Evolutionary conservation across 2,329 filamentous ascomycete genomes (phyloP).

Genomic region (Fusarium tjaetaba): DNA sequence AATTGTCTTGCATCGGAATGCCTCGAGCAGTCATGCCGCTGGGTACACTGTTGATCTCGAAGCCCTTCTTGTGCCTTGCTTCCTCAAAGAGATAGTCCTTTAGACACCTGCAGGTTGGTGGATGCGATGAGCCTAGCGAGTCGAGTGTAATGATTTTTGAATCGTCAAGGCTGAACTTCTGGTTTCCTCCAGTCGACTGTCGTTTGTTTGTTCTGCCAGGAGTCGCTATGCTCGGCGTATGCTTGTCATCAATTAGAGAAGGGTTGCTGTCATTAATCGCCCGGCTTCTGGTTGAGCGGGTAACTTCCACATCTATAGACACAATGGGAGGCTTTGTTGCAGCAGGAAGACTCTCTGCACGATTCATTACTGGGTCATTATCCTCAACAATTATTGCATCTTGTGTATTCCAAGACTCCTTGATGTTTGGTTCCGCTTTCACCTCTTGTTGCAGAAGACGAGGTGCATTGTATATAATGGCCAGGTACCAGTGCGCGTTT

Average conservation of each 20-base stretch:
- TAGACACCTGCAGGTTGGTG: conserved; percentile 71
- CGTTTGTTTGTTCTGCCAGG: conserved; percentile 22
- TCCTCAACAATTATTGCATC: conserved; percentile 29
- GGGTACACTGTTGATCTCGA: conserved; percentile 51
- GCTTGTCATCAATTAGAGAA: background rate
- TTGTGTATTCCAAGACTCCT: conserved; percentile 4
- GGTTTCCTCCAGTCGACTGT: conserved; percentile 25
- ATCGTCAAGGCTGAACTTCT: conserved; percentile 56
- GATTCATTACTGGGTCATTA: conserved; percentile 6
- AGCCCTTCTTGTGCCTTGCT: conserved; percentile 68
- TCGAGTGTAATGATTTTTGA: conserved; percentile 88
- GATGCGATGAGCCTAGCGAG: conserved; percentile 76
- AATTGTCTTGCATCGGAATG: conserved; percentile 85
- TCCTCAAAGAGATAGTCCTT: conserved; percentile 83
- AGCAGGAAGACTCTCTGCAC: conserved; percentile 25
- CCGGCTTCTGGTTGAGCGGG: conserved; percentile 10
- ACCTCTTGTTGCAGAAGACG: conserved; percentile 59
- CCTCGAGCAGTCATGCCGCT: conserved; percentile 73
- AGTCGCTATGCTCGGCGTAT: background rate
- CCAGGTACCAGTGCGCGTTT: conserved; percentile 88
- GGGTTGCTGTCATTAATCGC: background rate
- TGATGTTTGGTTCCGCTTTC: background rate
- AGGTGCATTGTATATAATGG: conserved; percentile 90
- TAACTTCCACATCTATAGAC: conserved; percentile 36
- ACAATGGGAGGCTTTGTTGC: conserved; percentile 38